Percentiles rank a stretch among this genome's conserved stretches.
Conservation (phyloP, 495 filamentous ascomycete genomes). For the Sabuloglossum arenarium region DNA sequence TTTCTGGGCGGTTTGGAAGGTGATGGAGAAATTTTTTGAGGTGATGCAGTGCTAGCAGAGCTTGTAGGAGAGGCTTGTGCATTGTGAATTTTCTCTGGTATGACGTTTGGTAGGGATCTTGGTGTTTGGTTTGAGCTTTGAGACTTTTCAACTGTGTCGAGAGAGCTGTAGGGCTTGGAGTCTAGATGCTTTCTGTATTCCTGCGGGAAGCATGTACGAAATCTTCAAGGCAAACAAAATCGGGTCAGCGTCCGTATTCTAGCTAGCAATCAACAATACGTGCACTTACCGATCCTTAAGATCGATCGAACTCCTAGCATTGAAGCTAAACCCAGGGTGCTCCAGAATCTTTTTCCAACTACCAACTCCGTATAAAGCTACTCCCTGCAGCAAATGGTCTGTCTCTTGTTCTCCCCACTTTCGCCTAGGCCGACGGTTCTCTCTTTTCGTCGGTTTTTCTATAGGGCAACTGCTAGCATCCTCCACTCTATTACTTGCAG, state of each 20-base stretch:
- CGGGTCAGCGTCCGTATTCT: slow-evolving; percentile 2
- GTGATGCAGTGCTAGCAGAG: neutral
- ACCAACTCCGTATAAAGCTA: slow-evolving; percentile 63
- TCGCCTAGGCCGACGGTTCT: neutral
- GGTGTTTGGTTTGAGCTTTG: neutral
- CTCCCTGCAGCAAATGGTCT: slow-evolving; percentile 50
- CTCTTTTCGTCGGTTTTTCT: neutral
- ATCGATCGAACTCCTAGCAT: slow-evolving; percentile 54
- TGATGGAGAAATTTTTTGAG: neutral
- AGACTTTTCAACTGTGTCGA: neutral
- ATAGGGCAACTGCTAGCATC: neutral
- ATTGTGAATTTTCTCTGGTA: neutral
- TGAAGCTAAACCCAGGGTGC: slow-evolving; percentile 52
- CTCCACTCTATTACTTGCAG: neutral
- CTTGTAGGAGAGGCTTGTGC: neutral
- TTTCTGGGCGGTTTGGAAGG: neutral
- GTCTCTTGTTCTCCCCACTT: slow-evolving; percentile 76
- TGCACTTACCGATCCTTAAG: slow-evolving; percentile 53
- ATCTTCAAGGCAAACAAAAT: slow-evolving; percentile 17
- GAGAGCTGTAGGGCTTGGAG: neutral
- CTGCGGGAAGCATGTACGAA: slow-evolving; percentile 53
- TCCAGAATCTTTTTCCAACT: slow-evolving; percentile 77
- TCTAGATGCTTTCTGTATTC: slow-evolving; percentile 11
- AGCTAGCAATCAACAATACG: neutral
- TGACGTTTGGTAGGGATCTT: neutral